Conservation (phyloP, 164 flowering plant genomes). For the Chimonanthus salicifolius region DNA sequence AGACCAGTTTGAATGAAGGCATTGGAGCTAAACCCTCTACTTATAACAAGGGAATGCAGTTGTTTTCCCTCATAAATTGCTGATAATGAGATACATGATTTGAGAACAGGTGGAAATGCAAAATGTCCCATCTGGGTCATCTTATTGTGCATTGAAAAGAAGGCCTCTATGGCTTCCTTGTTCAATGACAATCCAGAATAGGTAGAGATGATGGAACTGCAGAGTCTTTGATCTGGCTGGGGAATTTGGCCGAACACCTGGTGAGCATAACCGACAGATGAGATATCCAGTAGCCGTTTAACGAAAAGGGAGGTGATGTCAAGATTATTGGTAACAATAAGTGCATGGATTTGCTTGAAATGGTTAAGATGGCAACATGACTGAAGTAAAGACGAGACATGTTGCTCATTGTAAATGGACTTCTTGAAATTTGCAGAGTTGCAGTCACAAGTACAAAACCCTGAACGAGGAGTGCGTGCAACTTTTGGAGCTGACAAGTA, state of each 20-base stretch:
- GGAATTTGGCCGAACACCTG: conserved; percentile 35
- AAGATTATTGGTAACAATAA: conserved; percentile 19
- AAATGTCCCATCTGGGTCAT: conserved; percentile 13
- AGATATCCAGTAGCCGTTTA: conserved; percentile 13
- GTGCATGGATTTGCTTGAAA: conserved; percentile 35
- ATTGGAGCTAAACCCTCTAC: conserved; percentile 28
- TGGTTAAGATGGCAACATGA: conserved; percentile 17
- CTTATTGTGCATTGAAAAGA: conserved; percentile 23
- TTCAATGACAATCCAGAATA: conserved; percentile 21
- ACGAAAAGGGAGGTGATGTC: conserved; percentile 20
- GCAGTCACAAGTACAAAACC: too few relatives aligned
- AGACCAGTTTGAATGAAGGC: conserved; percentile 32
- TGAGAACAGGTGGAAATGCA: conserved; percentile 31
- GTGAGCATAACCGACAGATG: conserved; percentile 28
- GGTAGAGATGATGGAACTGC: conserved; percentile 21
- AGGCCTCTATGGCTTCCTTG: conserved; percentile 24
- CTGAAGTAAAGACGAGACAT: conserved; percentile 19
- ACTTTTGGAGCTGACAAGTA: too few relatives aligned
- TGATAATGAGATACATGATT: conserved; percentile 25
- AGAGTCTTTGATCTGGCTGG: conserved; percentile 25
- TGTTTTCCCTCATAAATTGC: conserved; percentile 31
- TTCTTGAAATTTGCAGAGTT: too few relatives aligned
- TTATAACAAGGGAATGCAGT: conserved; percentile 29
- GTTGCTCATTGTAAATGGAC: conserved; percentile 5
- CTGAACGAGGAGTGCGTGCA: too few relatives aligned